Percentiles rank a stretch among this genome's conserved stretches.
Conservation (phyloP, 1,284 basidiomycete species). For the Ganoderma leucocontextum region DNA sequence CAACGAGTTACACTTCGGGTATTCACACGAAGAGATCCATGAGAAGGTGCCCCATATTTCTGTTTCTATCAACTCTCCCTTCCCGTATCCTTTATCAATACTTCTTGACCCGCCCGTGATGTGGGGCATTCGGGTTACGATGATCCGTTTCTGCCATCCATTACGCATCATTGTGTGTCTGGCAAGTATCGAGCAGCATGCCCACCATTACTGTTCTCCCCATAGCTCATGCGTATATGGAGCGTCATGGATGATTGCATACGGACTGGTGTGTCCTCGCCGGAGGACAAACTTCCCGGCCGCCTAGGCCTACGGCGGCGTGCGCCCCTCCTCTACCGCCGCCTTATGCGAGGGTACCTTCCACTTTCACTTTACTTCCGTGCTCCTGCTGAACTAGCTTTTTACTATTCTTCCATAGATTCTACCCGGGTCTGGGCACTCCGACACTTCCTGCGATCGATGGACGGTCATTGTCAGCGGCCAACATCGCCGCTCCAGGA, state of each 20-base stretch:
- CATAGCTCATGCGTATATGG: constrained; percentile 84
- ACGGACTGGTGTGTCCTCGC: constrained; percentile 83
- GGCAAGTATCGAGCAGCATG: neutral
- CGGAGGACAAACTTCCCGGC: constrained; percentile 85
- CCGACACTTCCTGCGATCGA: constrained; percentile 56
- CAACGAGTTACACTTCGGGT: constrained; percentile 87
- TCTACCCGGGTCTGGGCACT: constrained; percentile 71
- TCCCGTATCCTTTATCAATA: constrained; percentile 3
- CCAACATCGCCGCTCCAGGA: constrained; percentile 52
- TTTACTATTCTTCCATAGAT: constrained; percentile 47
- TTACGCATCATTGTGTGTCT: neutral
- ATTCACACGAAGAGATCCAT: constrained; percentile 80
- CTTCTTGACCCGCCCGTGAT: neutral
- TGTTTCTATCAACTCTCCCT: constrained; percentile 1
- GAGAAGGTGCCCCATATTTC: constrained; percentile 59
- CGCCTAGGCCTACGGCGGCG: constrained; percentile 81
- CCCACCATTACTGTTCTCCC: neutral
- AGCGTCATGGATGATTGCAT: constrained; percentile 95
- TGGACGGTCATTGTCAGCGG: constrained; percentile 42
- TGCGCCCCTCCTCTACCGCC: constrained; percentile 86
- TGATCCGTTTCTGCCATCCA: neutral
- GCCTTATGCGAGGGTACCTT: constrained; percentile 85
- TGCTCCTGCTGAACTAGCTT: neutral
- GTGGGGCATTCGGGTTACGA: neutral
- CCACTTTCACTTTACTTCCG: constrained; percentile 9